Conservation (phyloP, 257 asterid species). For the Fraxinus anomala region DNA sequence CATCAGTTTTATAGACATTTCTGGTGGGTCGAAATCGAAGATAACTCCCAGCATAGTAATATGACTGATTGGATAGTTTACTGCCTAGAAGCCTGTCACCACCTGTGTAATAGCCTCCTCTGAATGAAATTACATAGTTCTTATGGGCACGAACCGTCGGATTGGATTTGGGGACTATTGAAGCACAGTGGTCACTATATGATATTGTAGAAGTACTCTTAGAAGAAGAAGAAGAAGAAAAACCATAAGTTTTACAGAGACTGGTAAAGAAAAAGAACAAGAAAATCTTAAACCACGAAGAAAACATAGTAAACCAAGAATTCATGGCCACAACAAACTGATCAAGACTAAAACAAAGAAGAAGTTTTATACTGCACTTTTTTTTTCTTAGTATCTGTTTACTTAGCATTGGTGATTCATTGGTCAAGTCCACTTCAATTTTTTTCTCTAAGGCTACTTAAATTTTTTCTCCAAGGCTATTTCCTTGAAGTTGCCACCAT, state of each 20-base stretch:
- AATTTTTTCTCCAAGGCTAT: background rate
- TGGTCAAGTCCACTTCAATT: background rate
- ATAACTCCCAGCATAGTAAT: background rate
- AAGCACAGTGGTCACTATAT: constrained; percentile 51
- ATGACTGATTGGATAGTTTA: background rate
- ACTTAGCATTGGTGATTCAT: background rate
- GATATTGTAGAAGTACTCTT: constrained; percentile 10
- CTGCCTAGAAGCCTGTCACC: constrained; percentile 29
- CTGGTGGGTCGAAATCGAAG: constrained; percentile 28
- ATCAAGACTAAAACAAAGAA: background rate
- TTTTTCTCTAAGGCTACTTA: background rate
- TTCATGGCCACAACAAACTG: background rate
- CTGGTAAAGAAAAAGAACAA: constrained; percentile 27
- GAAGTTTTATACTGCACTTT: background rate
- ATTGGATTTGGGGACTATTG: constrained; percentile 41
- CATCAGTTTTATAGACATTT: constrained; percentile 34
- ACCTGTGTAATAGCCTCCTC: constrained; percentile 26
- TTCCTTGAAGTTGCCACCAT: background rate
- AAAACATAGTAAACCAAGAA: background rate
- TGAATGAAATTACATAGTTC: background rate
- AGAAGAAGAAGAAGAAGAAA: constrained; percentile 6
- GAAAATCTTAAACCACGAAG: constrained; percentile 21
- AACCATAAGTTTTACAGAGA: constrained; percentile 3
- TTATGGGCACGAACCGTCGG: constrained; percentile 4
- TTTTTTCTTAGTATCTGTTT: background rate